Conservation (phyloP, 139 green algal species). For the Chlamydomonas schloesseri region DNA sequence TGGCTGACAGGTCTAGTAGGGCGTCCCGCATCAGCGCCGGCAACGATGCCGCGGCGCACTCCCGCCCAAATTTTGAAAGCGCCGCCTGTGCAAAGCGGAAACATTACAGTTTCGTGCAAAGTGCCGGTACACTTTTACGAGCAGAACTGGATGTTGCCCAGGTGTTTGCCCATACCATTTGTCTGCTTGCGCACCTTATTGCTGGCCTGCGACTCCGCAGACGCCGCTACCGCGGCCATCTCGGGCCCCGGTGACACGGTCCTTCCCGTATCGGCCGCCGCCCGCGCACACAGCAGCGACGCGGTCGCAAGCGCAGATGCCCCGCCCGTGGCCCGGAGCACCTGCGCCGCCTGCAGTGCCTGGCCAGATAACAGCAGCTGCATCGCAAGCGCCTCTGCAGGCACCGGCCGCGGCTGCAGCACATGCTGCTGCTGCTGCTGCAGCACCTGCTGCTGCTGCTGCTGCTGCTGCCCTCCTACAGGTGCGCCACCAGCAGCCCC, state of each 20-base stretch:
- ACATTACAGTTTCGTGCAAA: too few relatives aligned
- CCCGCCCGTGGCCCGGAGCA: background rate
- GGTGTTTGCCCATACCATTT: too few relatives aligned
- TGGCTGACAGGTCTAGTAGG: background rate
- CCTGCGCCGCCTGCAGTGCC: constrained; percentile 3
- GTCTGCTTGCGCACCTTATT: too few relatives aligned
- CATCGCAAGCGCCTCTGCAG: constrained; percentile 27
- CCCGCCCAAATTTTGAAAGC: background rate
- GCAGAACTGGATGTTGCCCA: too few relatives aligned
- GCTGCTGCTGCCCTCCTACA: background rate
- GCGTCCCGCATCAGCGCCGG: background rate
- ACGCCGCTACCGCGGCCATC: too few relatives aligned
- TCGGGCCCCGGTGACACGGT: too few relatives aligned
- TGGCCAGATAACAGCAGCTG: background rate
- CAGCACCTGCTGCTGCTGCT: background rate
- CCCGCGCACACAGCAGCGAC: background rate
- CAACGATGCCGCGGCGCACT: background rate
- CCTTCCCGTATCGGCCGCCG: too few relatives aligned
- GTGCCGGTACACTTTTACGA: too few relatives aligned
- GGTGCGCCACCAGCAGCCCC: too few relatives aligned
- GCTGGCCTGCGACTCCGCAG: too few relatives aligned
- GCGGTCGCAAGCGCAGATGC: background rate
- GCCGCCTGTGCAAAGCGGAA: background rate
- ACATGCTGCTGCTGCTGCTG: background rate
- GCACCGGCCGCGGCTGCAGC: background rate